Evolutionary conservation across 345 rosid genomes (phyloP).

Genomic region (Pugionium cornutum): DNA sequence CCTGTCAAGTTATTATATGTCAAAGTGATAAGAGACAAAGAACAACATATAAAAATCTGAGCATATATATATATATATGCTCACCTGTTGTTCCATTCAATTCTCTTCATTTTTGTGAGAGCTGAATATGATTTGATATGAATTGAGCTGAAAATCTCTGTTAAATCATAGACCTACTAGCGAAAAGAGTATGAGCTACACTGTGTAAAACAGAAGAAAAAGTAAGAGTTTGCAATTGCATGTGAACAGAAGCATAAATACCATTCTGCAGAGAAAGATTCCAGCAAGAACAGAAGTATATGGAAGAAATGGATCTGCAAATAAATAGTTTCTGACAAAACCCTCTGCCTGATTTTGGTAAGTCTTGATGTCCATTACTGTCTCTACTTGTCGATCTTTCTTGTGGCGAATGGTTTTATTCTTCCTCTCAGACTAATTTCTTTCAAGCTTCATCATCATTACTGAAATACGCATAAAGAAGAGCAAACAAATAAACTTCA

Average conservation of each 20-base stretch:
- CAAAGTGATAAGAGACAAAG: conserved; percentile 11
- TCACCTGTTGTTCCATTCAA: conserved; percentile 92
- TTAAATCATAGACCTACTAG: conserved; percentile 69
- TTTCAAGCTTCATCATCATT: conserved; percentile 22
- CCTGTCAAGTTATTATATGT: conserved; percentile 46
- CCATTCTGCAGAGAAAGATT: conserved; percentile 79
- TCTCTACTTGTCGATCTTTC: conserved; percentile 27
- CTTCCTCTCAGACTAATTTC: conserved; percentile 19
- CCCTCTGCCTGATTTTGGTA: conserved; percentile 67
- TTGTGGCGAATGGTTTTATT: not conserved
- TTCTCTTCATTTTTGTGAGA: conserved; percentile 60
- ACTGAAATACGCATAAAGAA: conserved; percentile 4
- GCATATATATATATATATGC: not conserved
- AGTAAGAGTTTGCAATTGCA: not conserved
- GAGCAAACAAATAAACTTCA: conserved; percentile 4
- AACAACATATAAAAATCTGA: conserved; percentile 7
- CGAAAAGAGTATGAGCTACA: not conserved
- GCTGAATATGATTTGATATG: conserved; percentile 58
- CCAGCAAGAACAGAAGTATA: conserved; percentile 75
- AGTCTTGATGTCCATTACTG: conserved; percentile 56
- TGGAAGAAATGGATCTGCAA: conserved; percentile 67
- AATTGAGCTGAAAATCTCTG: conserved; percentile 56
- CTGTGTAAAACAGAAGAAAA: not conserved
- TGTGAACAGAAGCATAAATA: conserved; percentile 35
- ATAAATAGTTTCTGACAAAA: conserved; percentile 60